Evolutionary conservation across 78 protist species (phyloP).

Genomic region (Goniomonas avonlea): DNA sequence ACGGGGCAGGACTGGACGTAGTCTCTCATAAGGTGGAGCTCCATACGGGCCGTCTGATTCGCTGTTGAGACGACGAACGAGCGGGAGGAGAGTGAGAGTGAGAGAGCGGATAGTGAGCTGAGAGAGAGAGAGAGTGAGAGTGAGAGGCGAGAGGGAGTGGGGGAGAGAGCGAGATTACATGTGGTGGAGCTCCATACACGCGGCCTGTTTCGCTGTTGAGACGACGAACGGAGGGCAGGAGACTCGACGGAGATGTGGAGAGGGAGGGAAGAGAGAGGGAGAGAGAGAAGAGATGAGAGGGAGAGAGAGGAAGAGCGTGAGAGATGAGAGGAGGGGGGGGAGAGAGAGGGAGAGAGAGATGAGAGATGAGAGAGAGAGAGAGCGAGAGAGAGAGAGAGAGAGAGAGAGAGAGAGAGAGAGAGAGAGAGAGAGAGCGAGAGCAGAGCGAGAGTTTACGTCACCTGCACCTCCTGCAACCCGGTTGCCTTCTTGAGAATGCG

Average conservation of each 20-base stretch:
- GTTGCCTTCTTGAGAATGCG: no score
- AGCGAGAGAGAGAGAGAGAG: background rate
- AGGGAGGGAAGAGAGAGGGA: background rate
- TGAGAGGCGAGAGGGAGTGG: no score
- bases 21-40: no score
- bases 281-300: background rate
- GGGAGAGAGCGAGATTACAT: no score
- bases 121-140: no score
- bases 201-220: background rate
- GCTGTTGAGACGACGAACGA: background rate
- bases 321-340: background rate
- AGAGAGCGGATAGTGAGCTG: background rate
- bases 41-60: no score
- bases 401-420: background rate
- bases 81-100: background rate
- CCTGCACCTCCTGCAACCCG: no score
- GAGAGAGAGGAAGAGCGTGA: background rate
- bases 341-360: background rate
- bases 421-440: slow-evolving; percentile 15
- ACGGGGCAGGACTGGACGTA: no score
- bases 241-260: background rate
- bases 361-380: background rate
- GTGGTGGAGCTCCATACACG: background rate
- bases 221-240: background rate
- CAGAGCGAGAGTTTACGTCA: no score